Percentiles rank a stretch among this genome's conserved stretches.
These are phyloP conservation scores for Cymbopogon citratus DNA, from an alignment of 176 grass and related monocot genomes.

Conservation along the genomic window DNA sequence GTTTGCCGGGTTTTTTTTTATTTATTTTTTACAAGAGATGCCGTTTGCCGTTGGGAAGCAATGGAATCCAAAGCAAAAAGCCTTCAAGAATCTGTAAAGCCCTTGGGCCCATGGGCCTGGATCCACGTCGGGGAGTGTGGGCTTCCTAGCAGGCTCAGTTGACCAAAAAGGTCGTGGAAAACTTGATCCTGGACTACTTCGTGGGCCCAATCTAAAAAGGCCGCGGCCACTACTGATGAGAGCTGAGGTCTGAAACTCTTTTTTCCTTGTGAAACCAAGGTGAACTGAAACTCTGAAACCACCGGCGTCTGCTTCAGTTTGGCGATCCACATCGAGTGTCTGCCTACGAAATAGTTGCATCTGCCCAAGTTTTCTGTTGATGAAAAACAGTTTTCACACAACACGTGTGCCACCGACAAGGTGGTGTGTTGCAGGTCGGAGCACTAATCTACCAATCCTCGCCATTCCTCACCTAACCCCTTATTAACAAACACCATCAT, in stretches of 20 bases:
- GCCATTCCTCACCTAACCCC: not conserved
- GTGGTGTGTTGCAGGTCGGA: not conserved
- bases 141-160: not conserved
- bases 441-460: not conserved
- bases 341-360: too few relatives aligned
- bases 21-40: too few relatives aligned
- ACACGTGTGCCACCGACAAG: constrained; percentile 7
- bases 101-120: not conserved
- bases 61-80: not conserved
- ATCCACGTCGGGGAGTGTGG: not conserved
- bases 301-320: not conserved
- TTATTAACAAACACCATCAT: not conserved
- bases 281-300: not conserved
- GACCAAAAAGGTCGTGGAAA: not conserved
- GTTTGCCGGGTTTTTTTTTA: too few relatives aligned
- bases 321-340: not conserved
- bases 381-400: not conserved
- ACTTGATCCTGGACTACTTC: not conserved
- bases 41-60: not conserved
- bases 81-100: too few relatives aligned
- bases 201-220: not conserved
- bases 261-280: not conserved
- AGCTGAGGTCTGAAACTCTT: not conserved
- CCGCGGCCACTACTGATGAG: not conserved
- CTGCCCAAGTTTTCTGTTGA: not conserved